Evolutionary conservation across 1,139 yeast species (phyloP).

Genomic region (Geotrichum reessii): DNA sequence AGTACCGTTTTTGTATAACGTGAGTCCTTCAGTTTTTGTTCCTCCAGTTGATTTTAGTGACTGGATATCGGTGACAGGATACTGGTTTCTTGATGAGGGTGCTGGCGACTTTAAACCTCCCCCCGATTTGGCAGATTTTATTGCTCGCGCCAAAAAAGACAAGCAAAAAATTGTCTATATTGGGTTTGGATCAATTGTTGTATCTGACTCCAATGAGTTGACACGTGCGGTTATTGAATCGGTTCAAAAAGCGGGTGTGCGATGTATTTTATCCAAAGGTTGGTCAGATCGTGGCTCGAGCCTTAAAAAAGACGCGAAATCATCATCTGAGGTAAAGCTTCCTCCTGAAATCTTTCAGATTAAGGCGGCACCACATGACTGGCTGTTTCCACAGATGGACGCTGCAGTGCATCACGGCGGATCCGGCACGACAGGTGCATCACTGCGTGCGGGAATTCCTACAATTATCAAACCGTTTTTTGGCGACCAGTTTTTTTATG

Average conservation of each 20-base stretch:
- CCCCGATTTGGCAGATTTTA: conserved; percentile 51
- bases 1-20: conserved; percentile 83
- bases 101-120: conserved; percentile 56
- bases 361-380: conserved; percentile 83
- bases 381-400: conserved; percentile 84
- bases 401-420: conserved; percentile 99
- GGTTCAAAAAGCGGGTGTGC: conserved; percentile 68
- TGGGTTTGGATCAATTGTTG: conserved; percentile 95
- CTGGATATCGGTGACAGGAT: conserved; percentile 92
- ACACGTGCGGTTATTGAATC: conserved; percentile 76
- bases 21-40: conserved; percentile 81
- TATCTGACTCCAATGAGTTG: conserved; percentile 68
- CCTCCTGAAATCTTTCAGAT: conserved; percentile 66
- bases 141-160: conserved; percentile 54
- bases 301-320: conserved; percentile 35
- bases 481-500: conserved; percentile 94
- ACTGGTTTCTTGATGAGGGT: conserved; percentile 85
- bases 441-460: conserved; percentile 79
- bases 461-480: conserved; percentile 90
- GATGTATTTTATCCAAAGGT: conserved; percentile 86
- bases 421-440: conserved; percentile 94
- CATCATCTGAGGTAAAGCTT: conserved; percentile 47
- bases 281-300: conserved; percentile 71
- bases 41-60: conserved; percentile 92
- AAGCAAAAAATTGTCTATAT: conserved; percentile 73